Evolutionary conservation across 768 basidiomycete genomes (phyloP).

Genomic region (Agaricus sinodeliciosus): DNA sequence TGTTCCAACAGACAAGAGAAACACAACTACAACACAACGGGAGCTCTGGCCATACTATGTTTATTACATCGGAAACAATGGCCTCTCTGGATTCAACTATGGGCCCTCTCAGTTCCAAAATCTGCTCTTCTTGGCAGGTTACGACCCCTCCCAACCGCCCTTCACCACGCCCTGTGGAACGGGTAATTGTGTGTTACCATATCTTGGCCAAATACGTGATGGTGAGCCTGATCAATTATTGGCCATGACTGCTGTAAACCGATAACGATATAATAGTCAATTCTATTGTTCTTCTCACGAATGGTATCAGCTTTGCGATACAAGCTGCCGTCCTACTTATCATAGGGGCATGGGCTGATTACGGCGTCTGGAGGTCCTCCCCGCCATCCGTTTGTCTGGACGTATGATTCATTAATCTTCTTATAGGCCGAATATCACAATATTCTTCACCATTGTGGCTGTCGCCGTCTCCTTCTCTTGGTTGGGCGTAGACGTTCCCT

Average conservation of each 20-base stretch:
- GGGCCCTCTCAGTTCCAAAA: constrained; percentile 75
- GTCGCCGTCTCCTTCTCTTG: constrained; percentile 70
- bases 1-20: not conserved
- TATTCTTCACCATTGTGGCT: constrained; percentile 61
- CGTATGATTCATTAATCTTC: constrained; percentile 1
- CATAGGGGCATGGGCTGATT: constrained; percentile 78
- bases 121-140: constrained; percentile 64
- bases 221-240: constrained; percentile 32
- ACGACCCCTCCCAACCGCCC: constrained; percentile 54
- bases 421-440: constrained; percentile 66
- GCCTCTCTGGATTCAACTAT: constrained; percentile 64
- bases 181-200: constrained; percentile 59
- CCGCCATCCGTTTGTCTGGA: not conserved
- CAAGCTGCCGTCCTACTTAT: constrained; percentile 60
- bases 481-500: constrained; percentile 64
- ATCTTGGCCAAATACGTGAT: constrained; percentile 53
- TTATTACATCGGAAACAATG: constrained; percentile 63
- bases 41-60: constrained; percentile 59
- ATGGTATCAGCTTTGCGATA: constrained; percentile 73
- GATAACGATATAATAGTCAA: constrained; percentile 42
- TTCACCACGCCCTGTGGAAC: constrained; percentile 44
- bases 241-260: too few species aligned
- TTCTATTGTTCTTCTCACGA: constrained; percentile 72
- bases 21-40: constrained; percentile 30
- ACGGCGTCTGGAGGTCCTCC: constrained; percentile 66